A percentile compares a stretch with the other conserved stretches of the same genome.
Evolutionary conservation across 345 rosid genomes (phyloP).

Genomic region (Camelina hispida): DNA sequence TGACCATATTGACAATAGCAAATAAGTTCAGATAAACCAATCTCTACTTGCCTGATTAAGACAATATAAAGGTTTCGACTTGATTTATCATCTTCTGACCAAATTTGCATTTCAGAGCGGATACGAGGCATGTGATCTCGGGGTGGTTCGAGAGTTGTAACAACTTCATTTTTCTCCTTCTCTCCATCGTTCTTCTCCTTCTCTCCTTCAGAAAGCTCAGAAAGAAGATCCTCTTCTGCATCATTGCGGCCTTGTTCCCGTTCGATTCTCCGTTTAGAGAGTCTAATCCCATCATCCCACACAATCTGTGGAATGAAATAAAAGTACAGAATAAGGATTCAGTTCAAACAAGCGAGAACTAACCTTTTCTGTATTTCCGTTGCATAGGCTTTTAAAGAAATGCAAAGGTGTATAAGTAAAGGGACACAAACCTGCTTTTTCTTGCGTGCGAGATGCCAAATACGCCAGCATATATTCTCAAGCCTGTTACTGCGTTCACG

Average conservation of each 20-base stretch:
- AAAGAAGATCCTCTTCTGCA: slow-evolving; percentile 76
- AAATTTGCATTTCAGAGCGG: slow-evolving; percentile 68
- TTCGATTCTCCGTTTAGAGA: slow-evolving; percentile 64
- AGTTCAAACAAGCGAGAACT: not conserved
- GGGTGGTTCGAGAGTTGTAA: slow-evolving; percentile 45
- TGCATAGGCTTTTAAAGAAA: not conserved
- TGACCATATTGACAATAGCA: slow-evolving; percentile 9
- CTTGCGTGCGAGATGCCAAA: slow-evolving; percentile 95
- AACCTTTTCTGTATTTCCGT: not conserved
- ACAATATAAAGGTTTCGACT: slow-evolving; percentile 69
- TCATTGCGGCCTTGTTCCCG: slow-evolving; percentile 79
- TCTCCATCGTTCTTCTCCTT: slow-evolving; percentile 79
- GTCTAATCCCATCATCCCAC: slow-evolving; percentile 70
- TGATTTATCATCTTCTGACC: slow-evolving; percentile 73
- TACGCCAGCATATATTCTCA: slow-evolving; percentile 96
- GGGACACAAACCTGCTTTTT: slow-evolving; percentile 67
- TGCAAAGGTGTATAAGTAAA: not conserved
- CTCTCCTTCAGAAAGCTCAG: slow-evolving; percentile 88
- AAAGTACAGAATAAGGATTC: not conserved
- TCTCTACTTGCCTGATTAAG: slow-evolving; percentile 61
- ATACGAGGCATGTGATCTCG: slow-evolving; percentile 51
- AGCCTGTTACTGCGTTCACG: slow-evolving; percentile 88
- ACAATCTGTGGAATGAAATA: slow-evolving; percentile 53
- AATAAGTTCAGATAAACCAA: slow-evolving; percentile 16
- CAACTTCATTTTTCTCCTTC: slow-evolving; percentile 60